These are phyloP conservation scores for Amphicarpaea edgeworthii DNA, from an alignment of 306 rosid species.

Conservation along the genomic window DNA sequence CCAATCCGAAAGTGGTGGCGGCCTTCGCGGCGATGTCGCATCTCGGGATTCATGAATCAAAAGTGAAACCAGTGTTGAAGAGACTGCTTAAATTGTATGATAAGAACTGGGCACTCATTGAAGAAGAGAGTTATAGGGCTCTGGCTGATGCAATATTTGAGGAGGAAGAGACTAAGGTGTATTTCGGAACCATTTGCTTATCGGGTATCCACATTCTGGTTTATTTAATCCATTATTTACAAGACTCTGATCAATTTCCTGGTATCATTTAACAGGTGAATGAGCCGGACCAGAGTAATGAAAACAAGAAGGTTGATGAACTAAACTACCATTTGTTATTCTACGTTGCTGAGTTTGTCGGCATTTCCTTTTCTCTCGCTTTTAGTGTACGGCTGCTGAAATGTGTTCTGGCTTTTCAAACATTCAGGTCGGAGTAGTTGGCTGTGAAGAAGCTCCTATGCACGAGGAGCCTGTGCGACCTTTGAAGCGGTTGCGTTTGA, in stretches of 20 bases:
- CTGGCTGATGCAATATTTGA: conserved; percentile 91
- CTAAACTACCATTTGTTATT: conserved; percentile 27
- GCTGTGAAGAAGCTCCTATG: conserved; percentile 55
- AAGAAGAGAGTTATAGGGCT: conserved; percentile 88
- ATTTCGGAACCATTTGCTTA: conserved; percentile 14
- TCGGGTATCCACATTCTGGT: not conserved
- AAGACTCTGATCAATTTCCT: conserved; percentile 28
- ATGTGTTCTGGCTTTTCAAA: conserved; percentile 43
- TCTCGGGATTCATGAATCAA: conserved; percentile 69
- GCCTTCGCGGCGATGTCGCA: conserved; percentile 80
- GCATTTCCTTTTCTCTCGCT: conserved; percentile 6
- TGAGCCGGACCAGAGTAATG: conserved; percentile 46
- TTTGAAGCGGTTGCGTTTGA: conserved; percentile 77
- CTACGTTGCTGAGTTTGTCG: conserved; percentile 31
- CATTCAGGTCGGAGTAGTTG: conserved; percentile 52
- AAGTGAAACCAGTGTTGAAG: conserved; percentile 82
- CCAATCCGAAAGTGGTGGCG: conserved; percentile 61
- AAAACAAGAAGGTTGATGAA: conserved; percentile 47
- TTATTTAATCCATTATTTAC: not conserved
- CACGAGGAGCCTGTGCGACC: conserved; percentile 67
- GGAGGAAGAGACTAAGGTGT: conserved; percentile 72
- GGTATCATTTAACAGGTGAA: conserved; percentile 52
- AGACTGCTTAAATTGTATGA: conserved; percentile 77
- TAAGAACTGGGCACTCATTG: conserved; percentile 87
- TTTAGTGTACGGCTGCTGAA: conserved; percentile 41